These are phyloP conservation scores for Mycena indigotica DNA, from an alignment of 768 basidiomycete species.

Conservation along the genomic window DNA sequence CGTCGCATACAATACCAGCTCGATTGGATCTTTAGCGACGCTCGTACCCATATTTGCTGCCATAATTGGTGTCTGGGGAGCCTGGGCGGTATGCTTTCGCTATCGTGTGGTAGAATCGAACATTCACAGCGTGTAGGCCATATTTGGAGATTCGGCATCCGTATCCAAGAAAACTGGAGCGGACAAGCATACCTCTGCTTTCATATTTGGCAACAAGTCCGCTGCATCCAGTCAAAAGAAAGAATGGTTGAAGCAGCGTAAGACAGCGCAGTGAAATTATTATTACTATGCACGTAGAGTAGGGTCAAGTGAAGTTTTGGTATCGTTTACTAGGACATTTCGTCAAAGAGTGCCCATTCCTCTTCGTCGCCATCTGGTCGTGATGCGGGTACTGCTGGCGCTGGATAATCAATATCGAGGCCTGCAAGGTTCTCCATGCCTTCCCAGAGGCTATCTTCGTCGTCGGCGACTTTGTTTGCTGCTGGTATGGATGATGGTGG, in stretches of 20 bases:
- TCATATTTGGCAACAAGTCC: slow-evolving; percentile 75
- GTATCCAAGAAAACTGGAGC: slow-evolving; percentile 76
- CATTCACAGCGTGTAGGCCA: slow-evolving; percentile 42
- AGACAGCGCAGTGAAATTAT: slow-evolving; percentile 23
- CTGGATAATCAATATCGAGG: no score
- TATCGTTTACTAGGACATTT: no score
- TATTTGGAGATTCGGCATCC: slow-evolving; percentile 58
- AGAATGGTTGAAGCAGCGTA: slow-evolving; percentile 50
- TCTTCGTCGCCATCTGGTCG: no score
- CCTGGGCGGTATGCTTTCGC: slow-evolving; percentile 63
- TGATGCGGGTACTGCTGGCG: no score
- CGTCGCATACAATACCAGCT: slow-evolving; percentile 62
- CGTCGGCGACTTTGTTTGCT: no score
- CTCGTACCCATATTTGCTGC: slow-evolving; percentile 52
- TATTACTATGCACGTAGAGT: no score
- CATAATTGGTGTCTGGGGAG: slow-evolving; percentile 62
- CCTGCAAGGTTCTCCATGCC: no score
- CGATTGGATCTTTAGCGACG: slow-evolving; percentile 58
- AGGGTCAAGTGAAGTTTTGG: no score
- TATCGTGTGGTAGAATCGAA: neutral
- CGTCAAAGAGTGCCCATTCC: no score
- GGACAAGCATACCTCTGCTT: slow-evolving; percentile 78
- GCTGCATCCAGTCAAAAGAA: slow-evolving; percentile 67
- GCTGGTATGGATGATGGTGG: no score
- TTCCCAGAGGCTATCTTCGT: no score